A percentile compares a stretch with the other conserved stretches of the same genome.
Conservation (phyloP, 169 alveolate genomes). For the Babesia divergens region DNA sequence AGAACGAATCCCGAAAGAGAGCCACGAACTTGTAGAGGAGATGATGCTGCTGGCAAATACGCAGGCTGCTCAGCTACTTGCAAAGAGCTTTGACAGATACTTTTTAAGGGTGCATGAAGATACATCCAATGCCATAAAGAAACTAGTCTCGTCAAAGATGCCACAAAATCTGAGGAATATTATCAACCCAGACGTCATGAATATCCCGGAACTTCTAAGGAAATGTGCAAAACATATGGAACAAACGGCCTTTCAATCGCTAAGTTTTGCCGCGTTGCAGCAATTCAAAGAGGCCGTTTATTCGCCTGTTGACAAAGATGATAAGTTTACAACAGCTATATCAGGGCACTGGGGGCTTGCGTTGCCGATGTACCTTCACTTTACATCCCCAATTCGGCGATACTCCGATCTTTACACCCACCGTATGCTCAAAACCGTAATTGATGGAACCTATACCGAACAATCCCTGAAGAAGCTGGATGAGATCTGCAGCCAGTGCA, state of each 20-base stretch:
- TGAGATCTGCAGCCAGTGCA: constrained; percentile 73
- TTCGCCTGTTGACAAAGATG: constrained; percentile 50
- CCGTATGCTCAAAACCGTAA: constrained; percentile 81
- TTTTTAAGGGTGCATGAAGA: constrained; percentile 71
- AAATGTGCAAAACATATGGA: constrained; percentile 67
- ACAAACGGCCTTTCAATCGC: constrained; percentile 61
- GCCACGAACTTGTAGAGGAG: constrained; percentile 80
- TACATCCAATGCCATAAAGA: constrained; percentile 67
- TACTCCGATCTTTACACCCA: constrained; percentile 97
- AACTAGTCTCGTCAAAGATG: constrained; percentile 35
- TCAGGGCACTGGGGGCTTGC: constrained; percentile 94
- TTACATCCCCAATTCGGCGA: constrained; percentile 99
- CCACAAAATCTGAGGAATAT: constrained; percentile 40
- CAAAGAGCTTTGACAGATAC: constrained; percentile 50
- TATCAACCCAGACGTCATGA: constrained; percentile 26
- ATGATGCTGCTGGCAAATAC: constrained; percentile 78
- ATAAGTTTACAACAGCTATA: not conserved
- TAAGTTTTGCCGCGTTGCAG: constrained; percentile 67
- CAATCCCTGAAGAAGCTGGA: constrained; percentile 57
- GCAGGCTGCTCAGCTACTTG: constrained; percentile 70
- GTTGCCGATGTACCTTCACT: constrained; percentile 94
- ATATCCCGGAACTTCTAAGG: constrained; percentile 43
- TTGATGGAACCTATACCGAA: constrained; percentile 9
- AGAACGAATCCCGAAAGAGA: constrained; percentile 47
- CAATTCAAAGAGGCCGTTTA: constrained; percentile 74